Evolutionary conservation across 768 basidiomycete species (phyloP), one percentile per base, ranked within the genome.

Genomic region (Lactarius hengduanensis): DNA sequence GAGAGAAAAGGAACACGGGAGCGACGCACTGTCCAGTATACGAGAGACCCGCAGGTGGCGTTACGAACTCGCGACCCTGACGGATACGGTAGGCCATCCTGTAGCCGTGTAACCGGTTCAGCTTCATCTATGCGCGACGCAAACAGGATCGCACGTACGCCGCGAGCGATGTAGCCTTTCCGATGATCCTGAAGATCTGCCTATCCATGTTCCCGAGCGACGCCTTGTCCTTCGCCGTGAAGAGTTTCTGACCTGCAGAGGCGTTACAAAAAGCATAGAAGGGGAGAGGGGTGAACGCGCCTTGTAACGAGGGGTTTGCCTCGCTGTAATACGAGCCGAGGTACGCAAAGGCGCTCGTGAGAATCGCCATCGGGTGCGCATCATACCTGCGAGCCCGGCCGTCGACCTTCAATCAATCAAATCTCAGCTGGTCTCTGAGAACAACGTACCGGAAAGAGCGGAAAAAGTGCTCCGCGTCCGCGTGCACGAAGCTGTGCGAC

Each of bases 41-140:
- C 72, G 87, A 90, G 60, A 94, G 81, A 0, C 90, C 91, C 0
- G 86, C 85, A 7, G 92, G 93, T 4, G 94, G 92, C 0, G 82
- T 84, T 20, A 95, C 92, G 72, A 96, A 96, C 58, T 91, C 86
- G 65, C 94, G 84, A 41, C 94, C 94, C 79, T 94, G 92, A 47
- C 94, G 89, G 40, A 96, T 84, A 36, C 94, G 92, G 76, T 95
- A 96, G 0, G 94, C 94, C 93, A 96, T 95, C 3, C 90, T 91
- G 72, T 10, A 54, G 16, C 18, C 30, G 43, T 90, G 72, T 7
- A 36, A 16, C 13, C 38, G 16, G 13, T 16, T 59, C 22, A 57
- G 47, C n/a, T 47, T 55, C 34, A 47, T 22, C 5, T 28, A 28
- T 34, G 30, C 32, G 30, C 16, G 38, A 7, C 13, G 34, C 16